Conservation (phyloP, 306 rosid species). For the Cotoneaster glaucophyllus region DNA sequence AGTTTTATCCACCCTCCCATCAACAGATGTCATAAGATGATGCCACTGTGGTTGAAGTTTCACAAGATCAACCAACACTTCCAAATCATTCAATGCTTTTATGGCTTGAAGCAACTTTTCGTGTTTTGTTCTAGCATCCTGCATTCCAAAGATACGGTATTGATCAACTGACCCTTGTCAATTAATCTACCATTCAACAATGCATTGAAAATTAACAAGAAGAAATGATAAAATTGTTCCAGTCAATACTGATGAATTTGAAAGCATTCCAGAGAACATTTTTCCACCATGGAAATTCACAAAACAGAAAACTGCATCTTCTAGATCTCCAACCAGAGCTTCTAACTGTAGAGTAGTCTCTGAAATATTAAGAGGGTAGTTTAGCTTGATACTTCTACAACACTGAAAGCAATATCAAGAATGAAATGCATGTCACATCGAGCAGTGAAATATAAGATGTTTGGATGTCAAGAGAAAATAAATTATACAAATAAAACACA, state of each 20-base stretch:
- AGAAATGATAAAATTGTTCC: conserved; percentile 21
- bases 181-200: conserved; percentile 9
- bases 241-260: conserved; percentile 29
- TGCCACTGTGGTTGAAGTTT: conserved; percentile 47
- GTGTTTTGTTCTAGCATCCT: conserved; percentile 52
- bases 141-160: conserved; percentile 11
- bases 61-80: conserved; percentile 29
- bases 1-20: conserved; percentile 53
- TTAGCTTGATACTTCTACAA: conserved; percentile 26
- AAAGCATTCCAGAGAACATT: conserved; percentile 39
- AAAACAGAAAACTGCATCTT: conserved; percentile 64
- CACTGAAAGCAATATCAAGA: background rate
- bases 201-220: conserved; percentile 5
- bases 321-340: conserved; percentile 78
- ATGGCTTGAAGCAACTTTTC: conserved; percentile 55
- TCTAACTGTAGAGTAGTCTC: conserved; percentile 71
- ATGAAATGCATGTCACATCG: background rate
- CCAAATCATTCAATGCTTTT: conserved; percentile 54
- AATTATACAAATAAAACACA: background rate
- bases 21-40: conserved; percentile 53
- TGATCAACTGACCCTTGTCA: conserved; percentile 1
- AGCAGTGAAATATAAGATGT: background rate
- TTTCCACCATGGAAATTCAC: conserved; percentile 43
- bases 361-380: conserved; percentile 40
- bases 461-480: background rate